These are phyloP conservation scores for Lactuca saligna DNA, from an alignment of 129 eudicot species.

Conservation along the genomic window DNA sequence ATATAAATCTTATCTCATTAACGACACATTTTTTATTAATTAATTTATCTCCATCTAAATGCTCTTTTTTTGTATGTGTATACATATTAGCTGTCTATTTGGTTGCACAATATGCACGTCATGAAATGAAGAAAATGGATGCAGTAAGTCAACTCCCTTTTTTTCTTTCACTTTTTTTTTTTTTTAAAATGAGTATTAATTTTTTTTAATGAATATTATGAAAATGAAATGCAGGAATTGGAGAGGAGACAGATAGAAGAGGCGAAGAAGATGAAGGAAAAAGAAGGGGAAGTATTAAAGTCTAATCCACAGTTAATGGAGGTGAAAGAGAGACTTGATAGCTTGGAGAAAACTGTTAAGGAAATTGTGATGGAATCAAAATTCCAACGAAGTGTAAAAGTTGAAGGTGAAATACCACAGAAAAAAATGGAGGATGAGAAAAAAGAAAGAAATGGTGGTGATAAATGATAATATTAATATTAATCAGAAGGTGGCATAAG, in stretches of 20 bases:
- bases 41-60: constrained; percentile 13
- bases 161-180: constrained; percentile 2
- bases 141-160: constrained; percentile 50
- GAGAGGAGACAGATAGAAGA: constrained; percentile 54
- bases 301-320: constrained; percentile 59
- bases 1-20: background rate
- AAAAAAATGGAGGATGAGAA: background rate
- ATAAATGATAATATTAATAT: too few species aligned
- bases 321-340: constrained; percentile 74
- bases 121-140: constrained; percentile 92
- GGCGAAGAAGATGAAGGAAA: constrained; percentile 52
- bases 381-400: constrained; percentile 30
- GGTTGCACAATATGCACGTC: constrained; percentile 86
- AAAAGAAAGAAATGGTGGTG: background rate
- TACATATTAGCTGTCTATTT: constrained; percentile 70
- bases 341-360: constrained; percentile 60
- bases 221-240: constrained; percentile 39
- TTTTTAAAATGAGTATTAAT: too few species aligned
- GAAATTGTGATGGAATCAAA: constrained; percentile 60
- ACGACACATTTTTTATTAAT: background rate
- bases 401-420: constrained; percentile 15
- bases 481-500: background rate
- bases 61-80: background rate
- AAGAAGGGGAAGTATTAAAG: constrained; percentile 34
- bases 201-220: background rate